Conservation (phyloP, 2,329 filamentous ascomycete species). For the Arthrobotrys megalospora region DNA sequence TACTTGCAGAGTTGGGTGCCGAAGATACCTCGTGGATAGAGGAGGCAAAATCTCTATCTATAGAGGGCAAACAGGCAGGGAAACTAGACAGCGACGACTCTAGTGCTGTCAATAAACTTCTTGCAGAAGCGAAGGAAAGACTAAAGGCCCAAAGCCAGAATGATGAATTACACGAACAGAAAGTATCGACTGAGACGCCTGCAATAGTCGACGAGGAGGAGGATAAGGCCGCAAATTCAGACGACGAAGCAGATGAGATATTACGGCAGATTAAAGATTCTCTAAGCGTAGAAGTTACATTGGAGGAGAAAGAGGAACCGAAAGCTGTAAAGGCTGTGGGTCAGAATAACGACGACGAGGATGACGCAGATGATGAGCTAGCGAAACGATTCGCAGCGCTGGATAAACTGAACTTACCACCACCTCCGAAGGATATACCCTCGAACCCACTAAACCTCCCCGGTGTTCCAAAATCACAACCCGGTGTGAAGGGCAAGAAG, state of each 20-base stretch:
- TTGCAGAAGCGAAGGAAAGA: conserved; percentile 43
- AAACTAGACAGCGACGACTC: conserved; percentile 40
- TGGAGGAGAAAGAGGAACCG: conserved; percentile 25
- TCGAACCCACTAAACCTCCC: conserved; percentile 43
- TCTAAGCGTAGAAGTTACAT: conserved; percentile 25
- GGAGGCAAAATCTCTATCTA: conserved; percentile 49
- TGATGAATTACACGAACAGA: conserved; percentile 13
- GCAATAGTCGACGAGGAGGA: conserved; percentile 5
- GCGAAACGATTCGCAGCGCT: conserved; percentile 51
- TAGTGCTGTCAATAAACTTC: conserved; percentile 41
- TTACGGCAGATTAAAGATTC: conserved; percentile 51
- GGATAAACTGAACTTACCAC: conserved; percentile 37
- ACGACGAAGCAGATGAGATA: conserved; percentile 55
- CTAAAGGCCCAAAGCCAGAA: conserved; percentile 32
- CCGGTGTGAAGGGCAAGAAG: conserved; percentile 36
- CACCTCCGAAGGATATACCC: conserved; percentile 31
- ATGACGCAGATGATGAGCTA: conserved; percentile 40
- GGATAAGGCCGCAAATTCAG: conserved; percentile 46
- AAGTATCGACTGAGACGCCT: neutral
- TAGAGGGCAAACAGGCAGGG: conserved; percentile 47
- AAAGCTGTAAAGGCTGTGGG: neutral
- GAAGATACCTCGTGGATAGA: conserved; percentile 57
- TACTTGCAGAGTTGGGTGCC: conserved; percentile 51
- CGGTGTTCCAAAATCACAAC: conserved; percentile 42
- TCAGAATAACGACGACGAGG: conserved; percentile 9